Evolutionary conservation across 2,329 filamentous ascomycete genomes (phyloP), one percentile per base, ranked within the genome.

Genomic region (Monilinia fructicola): DNA sequence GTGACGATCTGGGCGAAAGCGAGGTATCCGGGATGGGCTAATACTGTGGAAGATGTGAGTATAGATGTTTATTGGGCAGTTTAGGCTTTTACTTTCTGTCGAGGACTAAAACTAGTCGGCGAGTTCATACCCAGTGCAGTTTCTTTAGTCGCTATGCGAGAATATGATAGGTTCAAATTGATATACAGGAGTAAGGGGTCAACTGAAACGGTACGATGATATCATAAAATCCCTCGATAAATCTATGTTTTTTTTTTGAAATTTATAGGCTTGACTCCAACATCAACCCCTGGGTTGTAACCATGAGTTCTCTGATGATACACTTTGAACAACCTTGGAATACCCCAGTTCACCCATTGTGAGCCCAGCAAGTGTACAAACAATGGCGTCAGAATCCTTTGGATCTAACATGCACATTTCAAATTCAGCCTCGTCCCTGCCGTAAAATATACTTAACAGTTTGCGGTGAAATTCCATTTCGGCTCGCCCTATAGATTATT

Each of bases 1-100:
- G 66, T 71, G 5, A 67, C 65, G 2, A 61, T 70, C n/a, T 73
- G 69, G 68, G 67, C 70, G 21, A 68, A 71, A 28, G 58, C 67
- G 1, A 80, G 86, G 67, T 88, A 85, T 66, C 74, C 73, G 0
- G 81, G 77, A 0, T 89, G 86, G 86, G 52, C 62, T 1, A 88
- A 88, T 68, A 61, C 76, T 18, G 74, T 88, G 12, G 73, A 82
- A 56, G 78, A 76, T 18, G 81, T 83, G 4, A 78, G 79, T 73
- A 76, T 88, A n/a, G 83, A 85, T 67, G 79, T 88, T 23, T 88
- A 85, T 73, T 88, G 85, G 84, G 83, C 84, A 1, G 71, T 74
- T 67, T 85, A 40, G 31, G 31, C 10, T 16, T 26, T 4, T 23
- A 9, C 31, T 18, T 3, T 11, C 21, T 2, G 23, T 21, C n/a